Evolutionary conservation across 371 early-diverging fungal genomes (phyloP).

Genomic region (Circinella minor): DNA sequence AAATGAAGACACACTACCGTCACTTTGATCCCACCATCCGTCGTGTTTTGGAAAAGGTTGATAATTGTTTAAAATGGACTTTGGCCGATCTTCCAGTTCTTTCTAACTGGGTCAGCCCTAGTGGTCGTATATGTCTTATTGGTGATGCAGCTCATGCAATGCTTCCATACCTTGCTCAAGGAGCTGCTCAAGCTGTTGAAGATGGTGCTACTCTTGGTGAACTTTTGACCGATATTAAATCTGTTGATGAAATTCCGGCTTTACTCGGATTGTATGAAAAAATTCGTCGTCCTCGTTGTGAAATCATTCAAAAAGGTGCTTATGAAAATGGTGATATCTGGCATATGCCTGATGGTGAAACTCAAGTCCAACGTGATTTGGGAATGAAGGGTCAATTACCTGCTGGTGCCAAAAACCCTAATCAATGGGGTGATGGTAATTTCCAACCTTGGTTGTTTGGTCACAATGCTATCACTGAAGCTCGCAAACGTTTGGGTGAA

Average conservation of each 20-base stretch:
- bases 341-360: conserved; percentile 37
- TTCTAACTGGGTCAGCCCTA: conserved; percentile 31
- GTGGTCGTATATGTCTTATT: conserved; percentile 23
- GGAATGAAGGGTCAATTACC: conserved; percentile 23
- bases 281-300: conserved; percentile 30
- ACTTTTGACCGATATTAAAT: conserved; percentile 25
- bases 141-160: conserved; percentile 42
- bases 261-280: conserved; percentile 27
- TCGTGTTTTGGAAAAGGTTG: conserved; percentile 25
- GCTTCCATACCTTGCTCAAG: conserved; percentile 37
- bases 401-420: conserved; percentile 21
- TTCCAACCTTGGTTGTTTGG: conserved; percentile 39
- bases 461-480: conserved; percentile 31
- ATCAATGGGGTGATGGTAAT: conserved; percentile 34
- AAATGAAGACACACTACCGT: conserved; percentile 30
- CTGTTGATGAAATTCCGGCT: conserved; percentile 25
- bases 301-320: conserved; percentile 33
- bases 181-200: conserved; percentile 35
- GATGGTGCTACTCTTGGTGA: conserved; percentile 35
- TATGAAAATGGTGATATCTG: conserved; percentile 32
- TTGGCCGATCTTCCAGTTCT: conserved; percentile 34
- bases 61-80: conserved; percentile 32
- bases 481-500: conserved; percentile 21
- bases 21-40: conserved; percentile 33
- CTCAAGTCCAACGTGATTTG: conserved; percentile 28